Evolutionary conservation across 495 filamentous ascomycete species (phyloP), one percentile per base, ranked within the genome.

Genomic region (Tuber indicum): DNA sequence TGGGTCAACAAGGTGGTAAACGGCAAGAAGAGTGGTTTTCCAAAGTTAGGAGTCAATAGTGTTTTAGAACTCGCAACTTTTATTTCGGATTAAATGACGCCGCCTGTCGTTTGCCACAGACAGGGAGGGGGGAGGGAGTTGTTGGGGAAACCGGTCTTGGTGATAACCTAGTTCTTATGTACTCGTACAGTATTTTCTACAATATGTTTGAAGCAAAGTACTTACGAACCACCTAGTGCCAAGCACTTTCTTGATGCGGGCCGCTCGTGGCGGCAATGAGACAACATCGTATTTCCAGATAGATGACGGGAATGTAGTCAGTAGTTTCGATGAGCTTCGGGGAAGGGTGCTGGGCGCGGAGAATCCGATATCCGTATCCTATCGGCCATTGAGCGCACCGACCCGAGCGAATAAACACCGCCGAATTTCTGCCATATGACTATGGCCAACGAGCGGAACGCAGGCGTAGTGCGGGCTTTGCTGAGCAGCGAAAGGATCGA

Each of bases 251-350:
- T 41, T 41, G 39, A 41, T 41, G 39, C 39, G 39, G 39, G 39
- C 39, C 4, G 39, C 39, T 5, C 21, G 47, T 52, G 8, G 47
- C 6, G 21, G 21, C 47, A 9, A 3, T 3, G 0, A 58, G 12
- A 14, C 0, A 58, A 58, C 4, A 26, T 14, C 26, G 5, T 9
- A 1, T 26, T 21, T 14, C n/a, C n/a, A 26, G n/a, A 58, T 58
- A 4, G 71, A 47, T 36, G 69, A 79, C 21, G 72, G 76, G 1
- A 44, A 66, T 16, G 69, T 70, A 46, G 21, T 79, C 32, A 43
- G 78, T 41, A 76, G 76, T 43, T 43, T 75, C n/a, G 78, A 79
- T 36, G 46, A 72, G 26, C 43, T 62, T 17, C 42, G 47, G 12
- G 58, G 76, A 12, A 72, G 72, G 5, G 69, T 72, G 21, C 49